Percentiles rank a stretch among this genome's conserved stretches.
These are phyloP conservation scores for Debaryomyces fabryi DNA, from an alignment of 1,139 yeast genomes.

Conservation along the genomic window DNA sequence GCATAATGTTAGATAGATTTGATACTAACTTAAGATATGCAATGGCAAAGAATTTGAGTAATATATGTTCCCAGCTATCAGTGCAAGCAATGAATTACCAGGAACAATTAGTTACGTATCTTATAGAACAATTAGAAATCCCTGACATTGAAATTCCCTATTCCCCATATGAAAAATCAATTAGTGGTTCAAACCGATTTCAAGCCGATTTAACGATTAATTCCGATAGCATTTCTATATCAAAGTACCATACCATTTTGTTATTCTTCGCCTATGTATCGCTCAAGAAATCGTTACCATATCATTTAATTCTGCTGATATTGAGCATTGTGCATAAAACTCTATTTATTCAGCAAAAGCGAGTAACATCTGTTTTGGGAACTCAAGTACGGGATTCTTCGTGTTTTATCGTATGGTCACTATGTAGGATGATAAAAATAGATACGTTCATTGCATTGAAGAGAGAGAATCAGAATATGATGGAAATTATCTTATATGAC, in stretches of 20 bases:
- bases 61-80: conserved; percentile 23
- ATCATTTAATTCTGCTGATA: conserved; percentile 23
- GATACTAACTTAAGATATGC: conserved; percentile 40
- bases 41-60: conserved; percentile 39
- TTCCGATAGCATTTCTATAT: conserved; percentile 25
- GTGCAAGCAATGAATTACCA: conserved; percentile 36
- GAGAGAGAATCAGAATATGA: conserved; percentile 14
- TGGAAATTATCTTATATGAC: conserved; percentile 37
- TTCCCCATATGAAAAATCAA: conserved; percentile 6
- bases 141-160: conserved; percentile 7
- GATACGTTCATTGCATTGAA: conserved; percentile 14
- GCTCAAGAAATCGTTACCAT: conserved; percentile 33
- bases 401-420: conserved; percentile 63
- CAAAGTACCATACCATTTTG: conserved; percentile 39
- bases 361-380: conserved; percentile 57
- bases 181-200: not conserved
- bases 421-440: conserved; percentile 29
- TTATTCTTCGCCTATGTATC: conserved; percentile 40
- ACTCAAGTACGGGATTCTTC: conserved; percentile 80
- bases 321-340: conserved; percentile 46
- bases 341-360: conserved; percentile 54
- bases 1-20: conserved; percentile 24
- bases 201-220: conserved; percentile 19
- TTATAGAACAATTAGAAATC: conserved; percentile 29
- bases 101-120: conserved; percentile 31